Conservation (phyloP, 306 rosid genomes). For the Hylodesmum podocarpum region DNA sequence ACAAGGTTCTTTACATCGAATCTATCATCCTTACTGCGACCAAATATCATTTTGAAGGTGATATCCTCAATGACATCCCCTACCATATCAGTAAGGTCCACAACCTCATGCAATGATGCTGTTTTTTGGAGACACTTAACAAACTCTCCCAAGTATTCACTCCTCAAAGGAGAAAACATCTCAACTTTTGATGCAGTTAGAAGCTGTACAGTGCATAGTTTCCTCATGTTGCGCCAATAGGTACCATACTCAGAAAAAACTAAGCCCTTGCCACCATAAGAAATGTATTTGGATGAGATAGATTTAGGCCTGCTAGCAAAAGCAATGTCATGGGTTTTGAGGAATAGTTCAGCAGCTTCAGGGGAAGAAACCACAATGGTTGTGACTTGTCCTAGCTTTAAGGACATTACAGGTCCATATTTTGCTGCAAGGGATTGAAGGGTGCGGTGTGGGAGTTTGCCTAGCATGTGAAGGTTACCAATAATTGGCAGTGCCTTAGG, state of each 20-base stretch:
- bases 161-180: conserved; percentile 32
- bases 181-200: conserved; percentile 32
- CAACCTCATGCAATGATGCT: neutral
- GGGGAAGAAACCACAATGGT: conserved; percentile 46
- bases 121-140: conserved; percentile 13
- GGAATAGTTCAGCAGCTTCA: conserved; percentile 48
- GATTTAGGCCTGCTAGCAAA: conserved; percentile 29
- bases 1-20: conserved; percentile 35
- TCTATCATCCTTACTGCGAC: neutral
- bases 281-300: conserved; percentile 17
- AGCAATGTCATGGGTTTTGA: conserved; percentile 48
- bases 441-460: conserved; percentile 38
- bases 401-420: conserved; percentile 52
- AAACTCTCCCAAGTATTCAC: neutral
- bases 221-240: conserved; percentile 43
- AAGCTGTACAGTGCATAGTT: conserved; percentile 29
- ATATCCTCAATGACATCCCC: conserved; percentile 13
- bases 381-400: conserved; percentile 40
- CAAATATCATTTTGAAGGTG: conserved; percentile 30
- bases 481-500: conserved; percentile 43
- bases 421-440: conserved; percentile 42
- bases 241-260: conserved; percentile 29
- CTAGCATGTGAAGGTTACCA: conserved; percentile 52
- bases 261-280: conserved; percentile 33
- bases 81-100: conserved; percentile 25